phyloP scores from a whole-genome alignment of 306 rosid genomes.

The Nissolia schottii region DNA sequence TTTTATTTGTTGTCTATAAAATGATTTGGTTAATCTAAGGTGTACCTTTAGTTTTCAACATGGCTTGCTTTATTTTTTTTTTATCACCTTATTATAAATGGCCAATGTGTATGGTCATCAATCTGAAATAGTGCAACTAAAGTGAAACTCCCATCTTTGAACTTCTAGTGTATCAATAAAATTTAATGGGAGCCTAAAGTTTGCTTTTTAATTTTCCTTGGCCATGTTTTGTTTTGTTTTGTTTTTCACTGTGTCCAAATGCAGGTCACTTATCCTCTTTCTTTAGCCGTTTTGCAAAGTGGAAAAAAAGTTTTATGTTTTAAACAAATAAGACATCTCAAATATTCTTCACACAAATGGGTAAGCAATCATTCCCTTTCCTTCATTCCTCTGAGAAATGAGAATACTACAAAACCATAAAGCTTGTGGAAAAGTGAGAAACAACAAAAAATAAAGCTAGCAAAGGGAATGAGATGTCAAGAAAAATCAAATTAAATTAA shows the following conservation, averaged over 20 bases:
- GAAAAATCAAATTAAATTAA: constrained; percentile 18
- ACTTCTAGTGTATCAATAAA: constrained; percentile 12
- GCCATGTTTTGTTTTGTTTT: constrained; percentile 22
- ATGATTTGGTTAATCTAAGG: constrained; percentile 30
- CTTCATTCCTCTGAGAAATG: constrained; percentile 24
- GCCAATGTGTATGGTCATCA: constrained; percentile 28
- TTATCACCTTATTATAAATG: constrained; percentile 19
- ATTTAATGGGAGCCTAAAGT: constrained; percentile 16
- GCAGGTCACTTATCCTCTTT: constrained; percentile 29
- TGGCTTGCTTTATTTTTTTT: constrained; percentile 19
- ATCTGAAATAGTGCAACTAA: constrained; percentile 27
- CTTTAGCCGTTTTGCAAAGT: constrained; percentile 27
- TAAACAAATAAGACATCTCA: neutral
- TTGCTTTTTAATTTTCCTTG: constrained; percentile 33
- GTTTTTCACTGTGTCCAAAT: constrained; percentile 36
- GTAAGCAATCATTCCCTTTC: constrained; percentile 41
- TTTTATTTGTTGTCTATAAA: constrained; percentile 4
- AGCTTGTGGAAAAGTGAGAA: constrained; percentile 25
- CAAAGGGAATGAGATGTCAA: constrained; percentile 23
- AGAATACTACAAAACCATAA: constrained; percentile 32
- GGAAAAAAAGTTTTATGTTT: constrained; percentile 26
- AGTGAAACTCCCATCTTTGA: constrained; percentile 30
- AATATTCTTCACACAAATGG: constrained; percentile 34
- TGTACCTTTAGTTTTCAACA: constrained; percentile 27
- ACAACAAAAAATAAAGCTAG: constrained; percentile 33